Conservation (phyloP, 176 grass and related monocot genomes). For the Oryza nivara region DNA sequence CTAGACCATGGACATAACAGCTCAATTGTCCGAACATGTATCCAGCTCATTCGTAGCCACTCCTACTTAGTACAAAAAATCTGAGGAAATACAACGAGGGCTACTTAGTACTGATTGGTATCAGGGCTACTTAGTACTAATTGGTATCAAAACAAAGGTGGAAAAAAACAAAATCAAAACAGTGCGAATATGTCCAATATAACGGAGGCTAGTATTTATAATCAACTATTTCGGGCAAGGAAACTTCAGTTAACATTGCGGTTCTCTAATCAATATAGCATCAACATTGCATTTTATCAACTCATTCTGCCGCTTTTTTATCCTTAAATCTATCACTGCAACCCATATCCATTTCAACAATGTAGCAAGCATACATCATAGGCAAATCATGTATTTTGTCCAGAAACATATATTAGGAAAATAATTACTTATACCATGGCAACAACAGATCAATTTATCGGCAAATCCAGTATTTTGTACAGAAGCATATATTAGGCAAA, state of each 20-base stretch:
- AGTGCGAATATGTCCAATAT: not conserved
- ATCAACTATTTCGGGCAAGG: not conserved
- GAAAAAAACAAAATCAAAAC: not conserved
- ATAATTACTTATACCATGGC: not conserved
- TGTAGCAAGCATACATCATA: not conserved
- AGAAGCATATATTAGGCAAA: not conserved
- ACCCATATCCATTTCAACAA: not conserved
- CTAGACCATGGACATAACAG: too few species aligned
- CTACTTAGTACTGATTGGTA: not conserved
- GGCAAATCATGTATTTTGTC: conserved; percentile 5
- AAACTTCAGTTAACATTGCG: not conserved
- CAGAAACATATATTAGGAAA: conserved; percentile 2
- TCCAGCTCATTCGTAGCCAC: too few species aligned
- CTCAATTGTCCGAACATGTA: too few species aligned
- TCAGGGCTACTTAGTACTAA: conserved; percentile 4
- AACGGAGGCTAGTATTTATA: not conserved
- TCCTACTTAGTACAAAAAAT: too few species aligned
- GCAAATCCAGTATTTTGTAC: conserved; percentile 12
- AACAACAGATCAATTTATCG: not conserved
- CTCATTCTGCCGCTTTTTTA: not conserved
- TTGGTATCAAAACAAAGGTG: not conserved
- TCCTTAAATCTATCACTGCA: not conserved
- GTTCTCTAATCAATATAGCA: not conserved
- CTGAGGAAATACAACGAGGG: too few species aligned
- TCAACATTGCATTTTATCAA: not conserved